phyloP scores from a whole-genome alignment of 1,284 basidiomycete species.

The Hemileccinum hortonii region DNA sequence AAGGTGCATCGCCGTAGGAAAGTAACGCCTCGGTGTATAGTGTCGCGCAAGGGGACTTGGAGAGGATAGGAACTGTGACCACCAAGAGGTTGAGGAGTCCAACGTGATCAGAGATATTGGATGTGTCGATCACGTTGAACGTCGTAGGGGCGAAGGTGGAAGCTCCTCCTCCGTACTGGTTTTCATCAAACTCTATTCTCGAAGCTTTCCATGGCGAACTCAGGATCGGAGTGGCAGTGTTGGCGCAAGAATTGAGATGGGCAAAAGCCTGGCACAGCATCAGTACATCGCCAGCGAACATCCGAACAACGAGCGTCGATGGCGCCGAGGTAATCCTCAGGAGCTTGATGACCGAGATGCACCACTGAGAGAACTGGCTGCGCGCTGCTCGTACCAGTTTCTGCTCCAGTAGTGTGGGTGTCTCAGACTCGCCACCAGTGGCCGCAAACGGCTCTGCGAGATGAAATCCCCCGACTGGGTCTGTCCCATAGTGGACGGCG shows the following conservation, averaged over 20 bases:
- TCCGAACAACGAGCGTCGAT: conserved; percentile 24
- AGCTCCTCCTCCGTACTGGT: conserved; percentile 32
- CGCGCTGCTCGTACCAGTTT: conserved; percentile 20
- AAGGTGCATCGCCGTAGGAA: conserved; percentile 24
- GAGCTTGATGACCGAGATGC: conserved; percentile 17
- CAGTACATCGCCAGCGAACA: conserved; percentile 36
- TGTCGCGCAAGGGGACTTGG: conserved; percentile 27
- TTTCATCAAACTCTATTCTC: conserved; percentile 35
- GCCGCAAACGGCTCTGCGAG: conserved; percentile 38
- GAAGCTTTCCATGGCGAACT: conserved; percentile 39
- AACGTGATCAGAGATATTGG: conserved; percentile 50
- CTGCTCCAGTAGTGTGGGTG: conserved; percentile 12
- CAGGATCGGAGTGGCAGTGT: conserved; percentile 29
- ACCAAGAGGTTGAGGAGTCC: conserved; percentile 52
- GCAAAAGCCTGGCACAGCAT: conserved; percentile 32
- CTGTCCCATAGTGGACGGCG: conserved; percentile 46
- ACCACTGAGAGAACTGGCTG: conserved; percentile 27
- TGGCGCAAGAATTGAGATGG: conserved; percentile 16
- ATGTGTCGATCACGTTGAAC: conserved; percentile 57
- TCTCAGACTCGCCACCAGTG: conserved; percentile 2
- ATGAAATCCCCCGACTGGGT: conserved; percentile 50
- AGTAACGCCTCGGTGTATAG: conserved; percentile 47
- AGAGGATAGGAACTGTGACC: conserved; percentile 39
- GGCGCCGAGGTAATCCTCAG: conserved; percentile 3
- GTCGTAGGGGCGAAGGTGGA: conserved; percentile 33